These are phyloP conservation scores for Herpetomonas tarakana DNA, from an alignment of 208 protist genomes.

Conservation along the genomic window DNA sequence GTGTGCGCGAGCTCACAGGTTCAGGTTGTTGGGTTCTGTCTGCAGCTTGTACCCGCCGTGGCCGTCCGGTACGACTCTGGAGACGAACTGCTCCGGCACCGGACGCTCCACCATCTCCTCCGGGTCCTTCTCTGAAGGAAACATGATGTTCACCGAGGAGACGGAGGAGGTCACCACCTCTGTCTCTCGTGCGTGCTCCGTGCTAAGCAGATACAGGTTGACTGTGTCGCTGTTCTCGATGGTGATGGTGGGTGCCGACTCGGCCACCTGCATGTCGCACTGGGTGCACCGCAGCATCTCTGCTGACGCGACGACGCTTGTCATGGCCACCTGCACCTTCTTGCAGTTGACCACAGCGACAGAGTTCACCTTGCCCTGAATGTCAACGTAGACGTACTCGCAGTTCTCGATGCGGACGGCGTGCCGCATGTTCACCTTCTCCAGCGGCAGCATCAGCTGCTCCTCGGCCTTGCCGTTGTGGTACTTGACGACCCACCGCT, in stretches of 20 bases:
- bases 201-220: conserved; percentile 70
- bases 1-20: background rate
- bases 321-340: conserved; percentile 67
- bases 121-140: conserved; percentile 44
- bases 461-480: conserved; percentile 39
- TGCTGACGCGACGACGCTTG: conserved; percentile 55
- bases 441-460: conserved; percentile 37
- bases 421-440: conserved; percentile 67
- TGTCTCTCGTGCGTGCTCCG: conserved; percentile 46
- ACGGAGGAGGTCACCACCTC: conserved; percentile 76
- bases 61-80: conserved; percentile 57
- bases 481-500: conserved; percentile 63
- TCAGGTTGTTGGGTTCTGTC: conserved; percentile 44
- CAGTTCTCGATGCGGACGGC: conserved; percentile 74
- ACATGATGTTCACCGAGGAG: conserved; percentile 72
- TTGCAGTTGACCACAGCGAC: conserved; percentile 67
- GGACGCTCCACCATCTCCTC: conserved; percentile 66
- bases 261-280: conserved; percentile 61
- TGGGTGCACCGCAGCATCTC: conserved; percentile 69
- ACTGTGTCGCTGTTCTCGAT: conserved; percentile 63
- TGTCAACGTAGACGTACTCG: conserved; percentile 49
- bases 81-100: conserved; percentile 81
- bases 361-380: conserved; percentile 81
- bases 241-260: conserved; percentile 54
- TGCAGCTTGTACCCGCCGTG: conserved; percentile 58